A percentile compares a stretch with the other conserved stretches of the same genome.
Evolutionary conservation across 306 rosid genomes (phyloP).

Genomic region (Ochetophila trinervis): DNA sequence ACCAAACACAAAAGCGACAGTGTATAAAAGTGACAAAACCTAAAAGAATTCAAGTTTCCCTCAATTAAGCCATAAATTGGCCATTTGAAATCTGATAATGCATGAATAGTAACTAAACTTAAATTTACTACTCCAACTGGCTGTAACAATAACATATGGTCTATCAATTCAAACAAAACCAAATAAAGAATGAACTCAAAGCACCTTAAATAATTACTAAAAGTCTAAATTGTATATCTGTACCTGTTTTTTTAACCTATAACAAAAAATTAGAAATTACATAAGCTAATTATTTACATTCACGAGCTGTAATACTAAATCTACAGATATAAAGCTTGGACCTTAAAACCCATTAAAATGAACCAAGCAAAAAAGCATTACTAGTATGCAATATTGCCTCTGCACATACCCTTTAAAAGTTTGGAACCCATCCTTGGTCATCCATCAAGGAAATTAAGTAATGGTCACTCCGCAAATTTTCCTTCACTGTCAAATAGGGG

Average conservation of each 20-base stretch:
- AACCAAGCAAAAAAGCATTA: background rate
- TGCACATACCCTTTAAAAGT: slow-evolving; percentile 77
- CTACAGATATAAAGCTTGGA: background rate
- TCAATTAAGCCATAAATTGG: background rate
- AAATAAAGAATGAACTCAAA: no score
- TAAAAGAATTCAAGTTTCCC: background rate
- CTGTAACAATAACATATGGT: no score
- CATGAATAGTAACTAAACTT: background rate
- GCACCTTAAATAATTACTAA: no score
- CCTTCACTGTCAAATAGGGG: slow-evolving; percentile 76
- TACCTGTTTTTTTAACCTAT: slow-evolving; percentile 75
- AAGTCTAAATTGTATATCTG: slow-evolving; percentile 68
- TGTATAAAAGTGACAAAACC: background rate
- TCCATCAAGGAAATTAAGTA: slow-evolving; percentile 85
- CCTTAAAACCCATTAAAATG: background rate
- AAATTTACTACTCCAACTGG: no score
- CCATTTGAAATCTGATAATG: background rate
- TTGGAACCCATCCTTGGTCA: slow-evolving; percentile 90
- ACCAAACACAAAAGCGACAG: slow-evolving; percentile 36
- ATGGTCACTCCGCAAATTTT: slow-evolving; percentile 73
- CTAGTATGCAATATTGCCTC: slow-evolving; percentile 9
- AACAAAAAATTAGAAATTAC: slow-evolving; percentile 1
- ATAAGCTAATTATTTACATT: background rate
- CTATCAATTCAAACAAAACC: no score
- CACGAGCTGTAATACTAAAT: background rate